Evolutionary conservation across 2,329 filamentous ascomycete species (phyloP), one percentile per base, ranked within the genome.

Genomic region (Leptographium procerum): DNA sequence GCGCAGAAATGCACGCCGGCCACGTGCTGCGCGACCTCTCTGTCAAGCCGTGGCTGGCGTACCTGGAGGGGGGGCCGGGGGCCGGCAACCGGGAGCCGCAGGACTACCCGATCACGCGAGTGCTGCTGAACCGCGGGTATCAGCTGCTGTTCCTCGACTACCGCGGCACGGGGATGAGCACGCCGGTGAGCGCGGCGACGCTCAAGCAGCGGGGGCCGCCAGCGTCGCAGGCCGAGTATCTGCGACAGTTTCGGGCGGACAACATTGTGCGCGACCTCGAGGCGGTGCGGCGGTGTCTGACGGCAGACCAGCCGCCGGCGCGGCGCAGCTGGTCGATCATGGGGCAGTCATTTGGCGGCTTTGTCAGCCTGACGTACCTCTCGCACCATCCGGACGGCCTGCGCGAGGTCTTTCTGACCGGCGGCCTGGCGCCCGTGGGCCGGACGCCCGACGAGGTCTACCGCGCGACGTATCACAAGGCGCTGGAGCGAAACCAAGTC

Each of bases 291-390:
- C 81, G 84, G 65, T 86, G 80, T 45, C 75, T 97, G 57, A 94
- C 88, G 0, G 74, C 77, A 6, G 82, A 85, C 56, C 88, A 84
- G 65, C 84, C 87, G 0, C 47, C 59, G 28, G 14, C 9, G 4
- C 75, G 80, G 26, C 84, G 87, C 68, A 85, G 86, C 68, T 96
- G 91, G 92, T 87, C 85, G 59, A 80, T 94, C 33, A 86, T 95
- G 62, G 92, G 92, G 10, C 92, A 96, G 73, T 91, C 87, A 19
- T 97, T 95, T 70, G 92, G 92, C 45, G 92, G 92, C 1, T 96
- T 96, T 71, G 89, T 91, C 67, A 80, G 79, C 53, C 77, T 90
- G 36, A 92, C 87, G 9, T 97, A 96, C 70, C 80, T 97, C 19
- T 94, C 88, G 2, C 84, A 88, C 69, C 85, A 82, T 65, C 89